Conservation (phyloP, 441 rosid genomes). For the Hura crepitans region DNA sequence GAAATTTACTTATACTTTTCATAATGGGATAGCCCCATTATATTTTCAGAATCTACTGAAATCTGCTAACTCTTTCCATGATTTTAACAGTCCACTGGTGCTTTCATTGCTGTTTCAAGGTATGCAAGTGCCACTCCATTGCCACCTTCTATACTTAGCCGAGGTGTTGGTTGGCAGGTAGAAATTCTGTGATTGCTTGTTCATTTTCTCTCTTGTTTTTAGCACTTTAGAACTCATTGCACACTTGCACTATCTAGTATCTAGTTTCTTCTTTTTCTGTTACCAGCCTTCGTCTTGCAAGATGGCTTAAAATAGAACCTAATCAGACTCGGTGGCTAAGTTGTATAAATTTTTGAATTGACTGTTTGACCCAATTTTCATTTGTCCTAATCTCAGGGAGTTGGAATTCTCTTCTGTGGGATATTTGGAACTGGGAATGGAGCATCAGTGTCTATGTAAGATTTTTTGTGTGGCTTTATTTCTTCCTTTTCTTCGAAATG, state of each 20-base stretch:
- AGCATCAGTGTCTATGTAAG: constrained; percentile 85
- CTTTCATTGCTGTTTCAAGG: constrained; percentile 74
- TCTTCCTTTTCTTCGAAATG: constrained; percentile 3
- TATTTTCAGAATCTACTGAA: constrained; percentile 34
- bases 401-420: constrained; percentile 83
- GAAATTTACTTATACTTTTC: constrained; percentile 9
- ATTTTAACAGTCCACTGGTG: constrained; percentile 75
- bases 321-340: background rate
- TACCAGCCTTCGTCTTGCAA: background rate
- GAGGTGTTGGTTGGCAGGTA: constrained; percentile 99
- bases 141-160: constrained; percentile 93
- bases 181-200: constrained; percentile 1
- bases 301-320: background rate
- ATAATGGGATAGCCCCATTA: constrained; percentile 66
- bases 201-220: background rate
- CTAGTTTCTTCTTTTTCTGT: background rate
- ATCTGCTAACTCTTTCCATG: constrained; percentile 15
- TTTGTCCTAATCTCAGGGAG: constrained; percentile 45
- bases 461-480: constrained; percentile 3
- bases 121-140: constrained; percentile 89
- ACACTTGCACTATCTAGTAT: background rate
- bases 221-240: background rate
- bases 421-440: constrained; percentile 93
- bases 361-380: background rate
- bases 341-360: constrained; percentile 3